Evolutionary conservation across 495 filamentous ascomycete genomes (phyloP).

Genomic region (Elasticomyces elasticus): DNA sequence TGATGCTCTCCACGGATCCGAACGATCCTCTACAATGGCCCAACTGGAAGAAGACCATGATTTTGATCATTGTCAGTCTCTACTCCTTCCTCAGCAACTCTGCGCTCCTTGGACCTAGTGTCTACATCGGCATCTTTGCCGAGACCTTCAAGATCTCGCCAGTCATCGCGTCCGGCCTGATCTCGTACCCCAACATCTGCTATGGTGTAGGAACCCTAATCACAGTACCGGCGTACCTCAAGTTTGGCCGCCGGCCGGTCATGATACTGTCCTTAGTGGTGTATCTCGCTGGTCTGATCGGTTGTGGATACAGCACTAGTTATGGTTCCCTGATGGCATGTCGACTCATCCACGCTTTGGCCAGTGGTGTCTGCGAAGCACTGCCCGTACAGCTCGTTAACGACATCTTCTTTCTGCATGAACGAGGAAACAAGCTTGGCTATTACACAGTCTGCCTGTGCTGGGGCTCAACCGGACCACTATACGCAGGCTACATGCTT

Average conservation of each 20-base stretch:
- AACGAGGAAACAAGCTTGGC: slow-evolving; percentile 20
- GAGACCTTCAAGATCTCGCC: slow-evolving; percentile 44
- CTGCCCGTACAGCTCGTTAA: slow-evolving; percentile 55
- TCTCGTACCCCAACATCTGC: slow-evolving; percentile 54
- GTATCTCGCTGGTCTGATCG: slow-evolving; percentile 50
- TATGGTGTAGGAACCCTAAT: slow-evolving; percentile 52
- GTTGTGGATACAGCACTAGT: slow-evolving; percentile 41
- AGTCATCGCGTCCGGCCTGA: slow-evolving; percentile 43
- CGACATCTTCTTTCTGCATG: slow-evolving; percentile 49
- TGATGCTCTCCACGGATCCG: no score
- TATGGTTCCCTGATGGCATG: slow-evolving; percentile 46
- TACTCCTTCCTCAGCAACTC: slow-evolving; percentile 56
- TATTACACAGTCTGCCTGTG: slow-evolving; percentile 45
- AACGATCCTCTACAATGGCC: slow-evolving; percentile 42
- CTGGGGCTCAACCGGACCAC: slow-evolving; percentile 47
- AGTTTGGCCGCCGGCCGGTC: slow-evolving; percentile 48
- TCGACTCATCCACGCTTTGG: slow-evolving; percentile 47
- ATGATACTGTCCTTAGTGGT: slow-evolving; percentile 39
- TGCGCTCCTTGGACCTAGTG: slow-evolving; percentile 46
- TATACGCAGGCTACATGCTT: slow-evolving; percentile 57
- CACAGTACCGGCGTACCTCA: slow-evolving; percentile 49
- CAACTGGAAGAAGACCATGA: slow-evolving; percentile 48
- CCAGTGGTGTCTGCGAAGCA: slow-evolving; percentile 52
- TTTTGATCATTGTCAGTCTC: slow-evolving; percentile 47
- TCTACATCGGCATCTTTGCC: slow-evolving; percentile 50